A percentile compares a stretch with the other conserved stretches of the same genome.
These are phyloP conservation scores for Ustilago crameri DNA, from an alignment of 1,284 basidiomycete species.

Conservation along the genomic window DNA sequence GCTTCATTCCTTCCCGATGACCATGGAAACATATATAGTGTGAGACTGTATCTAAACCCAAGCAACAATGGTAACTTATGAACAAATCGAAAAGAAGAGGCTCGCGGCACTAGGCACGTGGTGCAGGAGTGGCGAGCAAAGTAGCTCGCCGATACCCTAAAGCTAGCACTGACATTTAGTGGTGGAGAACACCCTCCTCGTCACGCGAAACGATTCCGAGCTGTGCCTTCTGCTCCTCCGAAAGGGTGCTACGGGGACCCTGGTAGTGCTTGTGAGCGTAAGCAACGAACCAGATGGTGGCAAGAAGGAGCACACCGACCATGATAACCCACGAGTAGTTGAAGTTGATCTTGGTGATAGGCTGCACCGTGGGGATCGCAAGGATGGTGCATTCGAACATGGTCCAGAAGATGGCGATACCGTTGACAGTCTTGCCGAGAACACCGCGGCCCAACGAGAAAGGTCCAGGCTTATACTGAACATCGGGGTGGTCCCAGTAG, in stretches of 20 bases:
- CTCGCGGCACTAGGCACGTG: no score
- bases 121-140: no score
- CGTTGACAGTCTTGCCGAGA: slow-evolving; percentile 76
- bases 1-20: background rate
- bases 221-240: slow-evolving; percentile 53
- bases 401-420: slow-evolving; percentile 74
- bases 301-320: slow-evolving; percentile 68
- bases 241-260: slow-evolving; percentile 67
- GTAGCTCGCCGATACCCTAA: no score
- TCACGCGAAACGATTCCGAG: slow-evolving; percentile 56
- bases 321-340: slow-evolving; percentile 68
- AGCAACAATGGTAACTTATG: no score
- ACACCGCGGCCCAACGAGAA: slow-evolving; percentile 83
- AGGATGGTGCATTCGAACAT: slow-evolving; percentile 66
- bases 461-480: slow-evolving; percentile 84
- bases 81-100: background rate
- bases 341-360: slow-evolving; percentile 48
- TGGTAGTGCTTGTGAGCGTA: slow-evolving; percentile 70
- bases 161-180: slow-evolving; percentile 3
- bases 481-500: slow-evolving; percentile 82
- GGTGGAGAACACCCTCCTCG: slow-evolving; percentile 39
- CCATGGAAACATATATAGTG: slow-evolving; percentile 14
- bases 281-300: slow-evolving; percentile 69
- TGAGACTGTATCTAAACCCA: slow-evolving; percentile 14
- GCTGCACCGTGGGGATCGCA: slow-evolving; percentile 52